phyloP scores from a whole-genome alignment of 106 monocot species.

The Narthecium ossifragum region DNA sequence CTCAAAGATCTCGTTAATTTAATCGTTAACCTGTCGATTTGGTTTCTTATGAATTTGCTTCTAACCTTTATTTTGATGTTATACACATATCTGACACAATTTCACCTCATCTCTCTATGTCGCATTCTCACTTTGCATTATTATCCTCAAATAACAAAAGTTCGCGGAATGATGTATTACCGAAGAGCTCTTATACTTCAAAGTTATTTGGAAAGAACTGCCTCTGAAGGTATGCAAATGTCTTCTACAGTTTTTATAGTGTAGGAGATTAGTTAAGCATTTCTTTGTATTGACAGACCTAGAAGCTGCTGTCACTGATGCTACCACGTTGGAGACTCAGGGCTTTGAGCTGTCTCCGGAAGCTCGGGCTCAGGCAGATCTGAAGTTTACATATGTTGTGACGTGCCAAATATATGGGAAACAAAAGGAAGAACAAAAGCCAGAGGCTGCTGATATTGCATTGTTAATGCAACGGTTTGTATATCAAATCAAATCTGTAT shows the following conservation, averaged over 20 bases:
- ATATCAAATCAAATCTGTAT: neutral
- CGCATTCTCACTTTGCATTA: neutral
- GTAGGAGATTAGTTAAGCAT: too few relatives aligned
- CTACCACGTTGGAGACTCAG: constrained; percentile 39
- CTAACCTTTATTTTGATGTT: too few relatives aligned
- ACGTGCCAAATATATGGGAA: constrained; percentile 91
- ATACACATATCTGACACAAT: neutral
- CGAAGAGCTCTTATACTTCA: constrained; percentile 84
- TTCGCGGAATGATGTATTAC: constrained; percentile 94
- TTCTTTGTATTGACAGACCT: constrained; percentile 17
- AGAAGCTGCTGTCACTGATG: constrained; percentile 22
- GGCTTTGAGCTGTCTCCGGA: constrained; percentile 78
- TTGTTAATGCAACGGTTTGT: constrained; percentile 71
- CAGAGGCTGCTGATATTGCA: constrained; percentile 75
- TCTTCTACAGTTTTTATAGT: too few relatives aligned
- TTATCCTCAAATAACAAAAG: constrained; percentile 19
- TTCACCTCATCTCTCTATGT: neutral
- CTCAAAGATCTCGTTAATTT: too few relatives aligned
- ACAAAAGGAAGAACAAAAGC: constrained; percentile 64
- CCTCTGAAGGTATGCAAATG: constrained; percentile 23
- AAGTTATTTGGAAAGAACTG: constrained; percentile 61
- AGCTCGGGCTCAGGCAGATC: constrained; percentile 67
- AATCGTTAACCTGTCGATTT: too few relatives aligned
- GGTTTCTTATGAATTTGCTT: too few relatives aligned
- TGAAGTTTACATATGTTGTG: constrained; percentile 85